phyloP scores from a whole-genome alignment of 2,329 filamentous ascomycete genomes.

The Microcyclospora pomicola region DNA sequence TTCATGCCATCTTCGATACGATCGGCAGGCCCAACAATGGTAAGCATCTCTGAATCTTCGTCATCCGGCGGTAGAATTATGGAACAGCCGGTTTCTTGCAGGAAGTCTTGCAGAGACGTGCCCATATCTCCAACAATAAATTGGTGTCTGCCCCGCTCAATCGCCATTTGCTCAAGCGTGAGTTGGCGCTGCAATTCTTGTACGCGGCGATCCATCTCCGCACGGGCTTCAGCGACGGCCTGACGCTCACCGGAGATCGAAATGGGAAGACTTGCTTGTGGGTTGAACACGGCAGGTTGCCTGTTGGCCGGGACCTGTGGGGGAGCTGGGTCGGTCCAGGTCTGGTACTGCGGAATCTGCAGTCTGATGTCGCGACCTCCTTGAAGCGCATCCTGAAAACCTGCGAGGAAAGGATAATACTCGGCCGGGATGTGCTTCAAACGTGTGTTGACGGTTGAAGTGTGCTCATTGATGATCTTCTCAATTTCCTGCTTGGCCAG shows the following conservation, averaged over 20 bases:
- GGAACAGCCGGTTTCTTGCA: constrained; percentile 78
- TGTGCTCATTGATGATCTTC: constrained; percentile 75
- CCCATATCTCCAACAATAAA: constrained; percentile 85
- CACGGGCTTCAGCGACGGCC: constrained; percentile 65
- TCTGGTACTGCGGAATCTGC: constrained; percentile 69
- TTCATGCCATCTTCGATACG: constrained; percentile 63
- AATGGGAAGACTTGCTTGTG: constrained; percentile 65
- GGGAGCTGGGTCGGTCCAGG: constrained; percentile 54
- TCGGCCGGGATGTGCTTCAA: constrained; percentile 76
- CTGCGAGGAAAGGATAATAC: constrained; percentile 90
- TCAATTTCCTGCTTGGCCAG: constrained; percentile 73
- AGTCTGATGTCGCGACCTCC: constrained; percentile 66
- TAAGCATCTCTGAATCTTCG: constrained; percentile 69
- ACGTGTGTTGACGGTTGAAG: constrained; percentile 67
- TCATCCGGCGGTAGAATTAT: constrained; percentile 66
- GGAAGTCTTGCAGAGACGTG: constrained; percentile 69
- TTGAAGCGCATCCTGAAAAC: constrained; percentile 62
- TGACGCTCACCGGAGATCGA: constrained; percentile 72
- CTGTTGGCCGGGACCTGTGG: constrained; percentile 49
- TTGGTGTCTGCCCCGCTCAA: constrained; percentile 79
- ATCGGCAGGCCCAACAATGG: constrained; percentile 61
- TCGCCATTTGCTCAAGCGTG: constrained; percentile 61
- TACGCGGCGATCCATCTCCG: constrained; percentile 66
- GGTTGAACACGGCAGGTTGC: constrained; percentile 53
- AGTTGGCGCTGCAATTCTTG: constrained; percentile 64